phyloP scores from a whole-genome alignment of 1,284 basidiomycete genomes.

The Moesziomyces parantarcticus region DNA sequence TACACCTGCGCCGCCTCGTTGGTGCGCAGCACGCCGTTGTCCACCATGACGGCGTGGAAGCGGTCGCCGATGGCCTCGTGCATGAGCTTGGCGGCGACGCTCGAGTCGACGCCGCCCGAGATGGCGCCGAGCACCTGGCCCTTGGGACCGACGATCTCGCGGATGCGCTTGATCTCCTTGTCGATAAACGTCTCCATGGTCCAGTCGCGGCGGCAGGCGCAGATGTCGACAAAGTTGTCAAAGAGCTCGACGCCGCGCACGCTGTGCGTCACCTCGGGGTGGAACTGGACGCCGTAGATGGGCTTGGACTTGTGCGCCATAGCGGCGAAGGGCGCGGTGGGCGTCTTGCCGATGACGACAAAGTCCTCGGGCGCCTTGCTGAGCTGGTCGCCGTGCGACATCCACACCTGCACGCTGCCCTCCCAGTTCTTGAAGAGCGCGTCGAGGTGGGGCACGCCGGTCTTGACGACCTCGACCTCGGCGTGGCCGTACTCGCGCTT shows the following conservation, averaged over 20 bases:
- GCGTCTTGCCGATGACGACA: slow-evolving; percentile 86
- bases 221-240: slow-evolving; percentile 84
- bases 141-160: slow-evolving; percentile 91
- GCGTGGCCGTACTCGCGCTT: slow-evolving; percentile 97
- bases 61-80: slow-evolving; percentile 96
- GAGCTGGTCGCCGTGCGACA: slow-evolving; percentile 98
- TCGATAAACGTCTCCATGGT: slow-evolving; percentile 99
- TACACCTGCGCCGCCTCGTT: slow-evolving; percentile 94
- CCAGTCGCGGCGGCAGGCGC: slow-evolving; percentile 85
- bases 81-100: slow-evolving; percentile 98
- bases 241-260: slow-evolving; percentile 91
- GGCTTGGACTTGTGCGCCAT: slow-evolving; percentile 90
- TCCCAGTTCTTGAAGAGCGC: slow-evolving; percentile 86
- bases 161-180: slow-evolving; percentile 94
- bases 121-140: slow-evolving; percentile 98
- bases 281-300: slow-evolving; percentile 97
- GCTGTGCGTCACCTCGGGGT: slow-evolving; percentile 97
- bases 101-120: slow-evolving; percentile 96
- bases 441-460: slow-evolving; percentile 74
- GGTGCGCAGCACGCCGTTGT: slow-evolving; percentile 94
- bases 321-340: slow-evolving; percentile 90
- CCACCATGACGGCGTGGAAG: slow-evolving; percentile 99
- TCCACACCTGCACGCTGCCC: slow-evolving; percentile 90
- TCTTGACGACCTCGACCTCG: slow-evolving; percentile 79
- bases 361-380: slow-evolving; percentile 84